A percentile compares a stretch with the other conserved stretches of the same genome.
These are phyloP conservation scores for Fusarium transvaalense DNA, from an alignment of 2,329 filamentous ascomycete species.

Conservation along the genomic window DNA sequence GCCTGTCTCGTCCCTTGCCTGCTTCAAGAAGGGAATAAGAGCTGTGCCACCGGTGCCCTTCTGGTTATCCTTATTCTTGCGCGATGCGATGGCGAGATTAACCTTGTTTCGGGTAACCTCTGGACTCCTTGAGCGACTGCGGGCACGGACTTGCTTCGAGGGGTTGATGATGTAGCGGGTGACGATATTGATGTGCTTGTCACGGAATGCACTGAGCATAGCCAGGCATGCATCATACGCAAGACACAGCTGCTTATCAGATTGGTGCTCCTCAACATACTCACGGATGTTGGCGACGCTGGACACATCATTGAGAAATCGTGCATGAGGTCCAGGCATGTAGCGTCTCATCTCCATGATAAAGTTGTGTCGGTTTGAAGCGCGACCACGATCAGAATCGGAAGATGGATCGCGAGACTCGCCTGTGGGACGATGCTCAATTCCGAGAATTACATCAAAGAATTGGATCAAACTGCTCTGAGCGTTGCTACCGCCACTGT, in stretches of 20 bases:
- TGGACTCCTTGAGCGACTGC: conserved; percentile 70
- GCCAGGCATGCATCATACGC: conserved; percentile 92
- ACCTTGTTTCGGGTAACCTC: conserved; percentile 62
- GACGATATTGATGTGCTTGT: conserved; percentile 97
- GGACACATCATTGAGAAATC: conserved; percentile 85
- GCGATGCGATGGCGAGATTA: conserved; percentile 74
- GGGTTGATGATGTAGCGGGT: conserved; percentile 95
- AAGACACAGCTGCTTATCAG: conserved; percentile 75
- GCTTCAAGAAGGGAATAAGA: conserved; percentile 94
- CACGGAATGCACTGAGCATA: conserved; percentile 77
- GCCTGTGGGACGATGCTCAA: conserved; percentile 92
- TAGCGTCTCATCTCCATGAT: conserved; percentile 97
- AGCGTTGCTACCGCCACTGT: conserved; percentile 94
- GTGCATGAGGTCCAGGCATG: conserved; percentile 93
- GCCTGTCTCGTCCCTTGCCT: conserved; percentile 94
- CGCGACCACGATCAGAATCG: conserved; percentile 60
- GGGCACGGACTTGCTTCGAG: conserved; percentile 77
- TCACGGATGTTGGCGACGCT: conserved; percentile 87
- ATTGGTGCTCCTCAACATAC: conserved; percentile 75
- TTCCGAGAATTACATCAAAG: conserved; percentile 90
- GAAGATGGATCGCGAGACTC: conserved; percentile 66
- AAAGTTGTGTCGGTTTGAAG: conserved; percentile 75
- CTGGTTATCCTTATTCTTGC: conserved; percentile 68
- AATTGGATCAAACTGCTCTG: conserved; percentile 98
- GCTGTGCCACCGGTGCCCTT: conserved; percentile 94